Base-by-base conservation (phyloP, 164 flowering plant genomes). In the Aristolochia californica region DNA sequence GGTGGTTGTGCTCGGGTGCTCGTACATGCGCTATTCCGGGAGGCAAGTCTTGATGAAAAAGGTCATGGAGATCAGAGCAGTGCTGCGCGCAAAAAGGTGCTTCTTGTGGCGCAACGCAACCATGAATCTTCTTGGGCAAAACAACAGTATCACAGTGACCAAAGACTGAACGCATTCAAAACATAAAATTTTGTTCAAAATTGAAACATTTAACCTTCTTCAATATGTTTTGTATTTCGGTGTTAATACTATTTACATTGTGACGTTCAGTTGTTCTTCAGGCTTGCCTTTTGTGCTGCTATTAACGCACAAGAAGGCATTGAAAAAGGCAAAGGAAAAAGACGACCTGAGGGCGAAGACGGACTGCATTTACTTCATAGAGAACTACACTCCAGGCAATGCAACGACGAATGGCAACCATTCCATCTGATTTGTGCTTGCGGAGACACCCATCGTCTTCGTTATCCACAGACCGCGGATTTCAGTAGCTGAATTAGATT, bases 331-430 rank as follows among this genome's bases (percentile, higher is more conserved):
- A 23, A 27, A 48, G 54, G 24, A 59, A 49, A 34, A n/a, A 16
- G 62, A 48, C 12, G 24, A 17, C 2, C 25, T 18, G 24, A 59
- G 53, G 62, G 62, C 62, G 17, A 59, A 43, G 27, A 59, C 53
- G 14, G 62, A 59, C n/a, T 59, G 62, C 54, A 27, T 59, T 12
- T 59, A 48, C 34, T 47, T 59, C 44, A 30, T 59, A 1, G 62
- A 59, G 23, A 59, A 59, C 28, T 59, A 59, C 30, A 20, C 54
- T 11, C 25, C 53, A 17, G 28, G 44, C 13, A 18, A 13, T 16
- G 5, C 11, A 1, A 3, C 40, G 4, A 34, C 25, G 13, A 27
- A 13, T 30, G 54, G 23, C 14, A n/a, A 17, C 45, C 53, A 34
- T 28, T 22, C 30, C 27, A 30, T 59, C 44, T 22, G 24, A 15